These are phyloP conservation scores for Leccinum proliferum DNA, from an alignment of 1,284 basidiomycete genomes.

Conservation along the genomic window DNA sequence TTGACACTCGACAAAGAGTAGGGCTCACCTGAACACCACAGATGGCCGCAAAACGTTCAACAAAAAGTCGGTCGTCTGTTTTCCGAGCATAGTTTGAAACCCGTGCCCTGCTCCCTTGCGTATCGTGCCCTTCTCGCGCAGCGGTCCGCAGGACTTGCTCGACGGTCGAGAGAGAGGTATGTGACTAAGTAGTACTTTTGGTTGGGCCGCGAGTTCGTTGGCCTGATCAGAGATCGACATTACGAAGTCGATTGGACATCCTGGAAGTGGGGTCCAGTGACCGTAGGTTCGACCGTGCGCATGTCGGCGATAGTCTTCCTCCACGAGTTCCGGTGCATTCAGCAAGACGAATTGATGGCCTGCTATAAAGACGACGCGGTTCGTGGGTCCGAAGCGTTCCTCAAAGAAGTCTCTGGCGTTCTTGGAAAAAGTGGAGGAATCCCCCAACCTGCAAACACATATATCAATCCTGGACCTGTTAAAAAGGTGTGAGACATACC, in stretches of 20 bases:
- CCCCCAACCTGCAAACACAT: slow-evolving; percentile 46
- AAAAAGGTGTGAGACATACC: slow-evolving; percentile 36
- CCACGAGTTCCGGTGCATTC: slow-evolving; percentile 73
- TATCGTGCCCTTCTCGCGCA: slow-evolving; percentile 70
- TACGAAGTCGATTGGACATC: slow-evolving; percentile 68
- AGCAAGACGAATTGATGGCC: slow-evolving; percentile 73
- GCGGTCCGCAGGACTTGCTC: slow-evolving; percentile 66
- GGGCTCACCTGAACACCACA: slow-evolving; percentile 64
- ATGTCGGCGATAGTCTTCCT: slow-evolving; percentile 70
- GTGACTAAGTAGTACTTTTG: slow-evolving; percentile 73
- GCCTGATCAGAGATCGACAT: slow-evolving; percentile 41
- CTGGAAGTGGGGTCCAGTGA: slow-evolving; percentile 52
- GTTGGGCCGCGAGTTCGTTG: slow-evolving; percentile 1
- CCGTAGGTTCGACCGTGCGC: slow-evolving; percentile 39
- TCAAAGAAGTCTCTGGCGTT: slow-evolving; percentile 59
- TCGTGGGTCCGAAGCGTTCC: slow-evolving; percentile 61
- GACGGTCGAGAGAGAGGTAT: slow-evolving; percentile 79
- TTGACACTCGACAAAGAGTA: no score
- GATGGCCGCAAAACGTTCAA: slow-evolving; percentile 51
- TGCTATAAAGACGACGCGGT: slow-evolving; percentile 47
- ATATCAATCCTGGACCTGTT: background rate
- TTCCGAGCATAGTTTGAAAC: slow-evolving; percentile 76
- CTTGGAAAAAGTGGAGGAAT: slow-evolving; percentile 51
- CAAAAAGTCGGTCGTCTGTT: no score
- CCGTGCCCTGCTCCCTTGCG: slow-evolving; percentile 74